Conservation (phyloP, 2,329 filamentous ascomycete species). For the Fusarium irregulare region DNA sequence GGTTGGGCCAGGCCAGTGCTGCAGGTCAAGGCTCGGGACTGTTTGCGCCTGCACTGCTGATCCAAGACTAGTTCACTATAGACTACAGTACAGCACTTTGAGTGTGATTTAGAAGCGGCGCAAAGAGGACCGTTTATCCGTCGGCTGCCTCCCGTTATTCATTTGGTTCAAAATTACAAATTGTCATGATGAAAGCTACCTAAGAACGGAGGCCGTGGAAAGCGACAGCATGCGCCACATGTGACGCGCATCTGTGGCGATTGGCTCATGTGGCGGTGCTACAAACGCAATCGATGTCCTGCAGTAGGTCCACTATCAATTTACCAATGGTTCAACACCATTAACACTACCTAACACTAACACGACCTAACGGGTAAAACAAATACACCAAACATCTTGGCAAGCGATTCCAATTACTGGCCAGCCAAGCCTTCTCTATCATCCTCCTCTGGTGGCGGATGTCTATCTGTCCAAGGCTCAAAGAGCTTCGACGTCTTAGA, state of each 20-base stretch:
- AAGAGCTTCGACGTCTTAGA: conserved; percentile 47
- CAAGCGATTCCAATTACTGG: neutral
- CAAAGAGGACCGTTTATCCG: neutral
- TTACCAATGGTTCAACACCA: neutral
- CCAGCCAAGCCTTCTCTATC: conserved; percentile 31
- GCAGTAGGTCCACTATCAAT: neutral
- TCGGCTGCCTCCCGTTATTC: conserved; percentile 24
- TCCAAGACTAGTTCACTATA: conserved; percentile 1
- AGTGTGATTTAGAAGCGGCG: neutral
- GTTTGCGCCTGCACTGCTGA: conserved; percentile 10
- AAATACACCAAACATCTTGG: neutral
- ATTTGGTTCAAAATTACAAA: neutral
- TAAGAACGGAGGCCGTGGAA: neutral
- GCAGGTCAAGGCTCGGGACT: conserved; percentile 7
- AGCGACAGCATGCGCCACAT: conserved; percentile 26
- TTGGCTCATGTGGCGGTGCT: conserved; percentile 10
- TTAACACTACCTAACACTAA: neutral
- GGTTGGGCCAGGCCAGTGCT: conserved; percentile 5
- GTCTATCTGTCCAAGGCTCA: conserved; percentile 49
- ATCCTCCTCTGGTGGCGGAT: conserved; percentile 46
- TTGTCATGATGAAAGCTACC: neutral
- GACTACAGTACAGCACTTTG: neutral
- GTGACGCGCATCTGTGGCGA: conserved; percentile 28
- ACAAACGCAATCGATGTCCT: neutral
- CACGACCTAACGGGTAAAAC: too few species aligned